Conservation (phyloP, 1,139 yeast genomes). For the Kodamaea anthophila region DNA sequence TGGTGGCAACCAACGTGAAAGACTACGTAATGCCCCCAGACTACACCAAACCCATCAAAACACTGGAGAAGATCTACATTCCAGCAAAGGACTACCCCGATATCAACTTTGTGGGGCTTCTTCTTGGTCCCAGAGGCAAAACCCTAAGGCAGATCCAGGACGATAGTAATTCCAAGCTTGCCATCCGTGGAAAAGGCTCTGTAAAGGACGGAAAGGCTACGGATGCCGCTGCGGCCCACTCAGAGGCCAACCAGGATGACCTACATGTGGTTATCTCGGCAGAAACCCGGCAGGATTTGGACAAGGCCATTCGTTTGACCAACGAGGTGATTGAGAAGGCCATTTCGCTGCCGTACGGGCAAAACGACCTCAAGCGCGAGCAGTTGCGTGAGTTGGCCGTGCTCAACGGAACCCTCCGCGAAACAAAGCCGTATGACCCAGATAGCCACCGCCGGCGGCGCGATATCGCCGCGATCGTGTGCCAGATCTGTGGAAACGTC, state of each 20-base stretch:
- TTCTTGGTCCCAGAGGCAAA: conserved; percentile 94
- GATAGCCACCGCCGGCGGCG: conserved; percentile 46
- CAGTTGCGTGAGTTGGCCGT: conserved; percentile 91
- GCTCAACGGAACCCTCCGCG: conserved; percentile 88
- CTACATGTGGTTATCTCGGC: conserved; percentile 85
- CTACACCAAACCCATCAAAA: conserved; percentile 63
- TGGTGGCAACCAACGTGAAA: conserved; percentile 69
- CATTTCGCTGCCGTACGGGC: conserved; percentile 85
- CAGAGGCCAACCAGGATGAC: conserved; percentile 49
- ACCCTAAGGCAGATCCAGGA: conserved; percentile 77
- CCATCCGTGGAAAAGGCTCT: conserved; percentile 90
- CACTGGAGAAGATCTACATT: conserved; percentile 75
- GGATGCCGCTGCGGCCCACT: conserved; percentile 24
- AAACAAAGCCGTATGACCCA: conserved; percentile 63
- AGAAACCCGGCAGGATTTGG: conserved; percentile 72
- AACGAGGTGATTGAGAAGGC: conserved; percentile 77
- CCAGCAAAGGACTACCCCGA: conserved; percentile 89
- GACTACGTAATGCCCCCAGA: conserved; percentile 76
- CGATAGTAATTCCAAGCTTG: conserved; percentile 79
- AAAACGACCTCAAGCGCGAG: conserved; percentile 83
- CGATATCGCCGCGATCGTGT: conserved; percentile 55
- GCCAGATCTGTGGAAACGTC: conserved; percentile 70
- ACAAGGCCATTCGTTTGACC: conserved; percentile 68
- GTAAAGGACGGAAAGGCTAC: conserved; percentile 81
- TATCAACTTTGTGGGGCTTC: conserved; percentile 84